phyloP scores from a whole-genome alignment of 768 basidiomycete species.

The Leccinellum albellum region DNA sequence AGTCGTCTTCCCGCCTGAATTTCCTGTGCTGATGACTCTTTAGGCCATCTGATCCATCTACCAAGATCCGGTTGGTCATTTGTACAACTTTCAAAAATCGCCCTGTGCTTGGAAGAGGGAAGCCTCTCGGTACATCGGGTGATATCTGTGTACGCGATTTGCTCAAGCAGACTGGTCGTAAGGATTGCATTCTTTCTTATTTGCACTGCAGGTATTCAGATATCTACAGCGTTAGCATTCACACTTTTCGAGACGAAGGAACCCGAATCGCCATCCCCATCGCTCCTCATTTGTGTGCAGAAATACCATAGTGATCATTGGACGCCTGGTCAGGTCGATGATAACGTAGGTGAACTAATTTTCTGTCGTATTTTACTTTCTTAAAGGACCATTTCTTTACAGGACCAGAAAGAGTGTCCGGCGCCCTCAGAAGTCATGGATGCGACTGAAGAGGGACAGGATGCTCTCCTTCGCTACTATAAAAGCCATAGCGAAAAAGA shows the following conservation, averaged over 20 bases:
- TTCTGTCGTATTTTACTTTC: not conserved
- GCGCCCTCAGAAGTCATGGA: not conserved
- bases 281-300: conserved; percentile 1
- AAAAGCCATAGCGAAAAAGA: not conserved
- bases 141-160: not conserved
- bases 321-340: not conserved
- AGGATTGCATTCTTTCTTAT: not conserved
- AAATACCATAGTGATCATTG: not conserved
- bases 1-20: not conserved
- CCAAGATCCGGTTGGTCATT: not conserved
- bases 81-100: not conserved
- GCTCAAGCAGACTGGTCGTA: not conserved
- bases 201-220: not conserved
- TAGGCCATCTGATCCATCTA: not conserved
- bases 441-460: conserved; percentile 2
- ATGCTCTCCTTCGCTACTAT: not conserved
- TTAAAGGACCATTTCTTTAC: not conserved
- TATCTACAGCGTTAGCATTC: not conserved
- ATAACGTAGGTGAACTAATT: not conserved
- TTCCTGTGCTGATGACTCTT: not conserved
- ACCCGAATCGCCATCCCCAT: not conserved
- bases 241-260: not conserved
- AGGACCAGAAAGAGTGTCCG: not conserved
- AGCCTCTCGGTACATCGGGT: not conserved
- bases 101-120: not conserved